Evolutionary conservation across 208 protist genomes (phyloP).

Genomic region (Wallacemonas collosoma): DNA sequence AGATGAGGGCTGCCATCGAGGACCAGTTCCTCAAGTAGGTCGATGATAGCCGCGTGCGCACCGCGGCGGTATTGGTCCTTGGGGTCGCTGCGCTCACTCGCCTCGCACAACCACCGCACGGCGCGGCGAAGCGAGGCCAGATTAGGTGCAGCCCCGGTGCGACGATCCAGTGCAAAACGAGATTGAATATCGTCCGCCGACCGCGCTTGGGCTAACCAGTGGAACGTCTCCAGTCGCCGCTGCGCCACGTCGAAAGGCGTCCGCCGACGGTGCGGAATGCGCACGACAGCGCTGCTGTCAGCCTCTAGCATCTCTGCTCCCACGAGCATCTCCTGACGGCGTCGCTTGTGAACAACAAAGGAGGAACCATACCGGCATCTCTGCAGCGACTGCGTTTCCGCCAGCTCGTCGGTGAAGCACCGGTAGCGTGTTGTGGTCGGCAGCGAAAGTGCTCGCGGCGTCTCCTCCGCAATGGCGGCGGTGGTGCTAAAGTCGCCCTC

Average conservation of each 20-base stretch:
- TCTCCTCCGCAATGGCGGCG: conserved; percentile 23
- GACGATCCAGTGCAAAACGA: conserved; percentile 67
- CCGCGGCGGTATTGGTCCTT: conserved; percentile 6
- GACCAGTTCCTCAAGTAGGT: conserved; percentile 54
- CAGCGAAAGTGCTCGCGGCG: conserved; percentile 28
- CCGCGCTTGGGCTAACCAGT: conserved; percentile 57
- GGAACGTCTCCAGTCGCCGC: conserved; percentile 61
- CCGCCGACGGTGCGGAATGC: not conserved
- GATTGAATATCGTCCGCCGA: conserved; percentile 51
- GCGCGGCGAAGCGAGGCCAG: conserved; percentile 55
- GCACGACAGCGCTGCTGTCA: not conserved
- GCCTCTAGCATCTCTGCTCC: not conserved
- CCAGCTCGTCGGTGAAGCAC: conserved; percentile 27
- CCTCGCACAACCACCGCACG: conserved; percentile 32
- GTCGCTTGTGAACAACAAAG: conserved; percentile 14
- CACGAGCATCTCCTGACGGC: not conserved
- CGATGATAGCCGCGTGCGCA: conserved; percentile 31
- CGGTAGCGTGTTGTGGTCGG: conserved; percentile 32
- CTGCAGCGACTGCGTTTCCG: conserved; percentile 18
- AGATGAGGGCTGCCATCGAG: conserved; percentile 28
- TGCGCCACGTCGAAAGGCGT: conserved; percentile 58
- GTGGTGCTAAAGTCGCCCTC: conserved; percentile 20
- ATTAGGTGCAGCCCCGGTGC: conserved; percentile 51
- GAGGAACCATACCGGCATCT: conserved; percentile 13
- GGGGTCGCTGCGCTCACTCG: conserved; percentile 26